Evolutionary conservation across 2,329 filamentous ascomycete genomes (phyloP), one percentile per base, ranked within the genome.

Genomic region (Xylaria sp.): DNA sequence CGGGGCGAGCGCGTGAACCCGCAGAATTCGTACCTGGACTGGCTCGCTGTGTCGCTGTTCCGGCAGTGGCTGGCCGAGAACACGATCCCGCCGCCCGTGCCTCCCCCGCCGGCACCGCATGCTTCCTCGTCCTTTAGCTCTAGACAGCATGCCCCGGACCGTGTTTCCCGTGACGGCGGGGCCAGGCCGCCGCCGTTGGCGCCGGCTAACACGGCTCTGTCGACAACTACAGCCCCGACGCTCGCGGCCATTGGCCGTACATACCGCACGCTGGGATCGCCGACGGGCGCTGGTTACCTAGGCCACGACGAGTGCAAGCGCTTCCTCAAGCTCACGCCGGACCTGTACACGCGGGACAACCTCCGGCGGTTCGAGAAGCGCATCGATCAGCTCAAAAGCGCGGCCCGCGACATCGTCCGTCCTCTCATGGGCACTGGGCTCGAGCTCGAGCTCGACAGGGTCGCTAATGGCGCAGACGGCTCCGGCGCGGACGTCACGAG

Each of bases 21-120:
- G 0, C 81, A 82, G 19, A 95, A 89, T 51, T 88, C 87, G 55
- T 97, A 93, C 74, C 81, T 97, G 21, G 92, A 96, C 76, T 97
- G 93, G 93, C 85, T 97, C 6, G 92, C 88, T 17, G 87, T 97
- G 49, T 91, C 87, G 41, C 81, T 97, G 11, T 98, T 97, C 78
- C 86, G 94, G 3, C 92, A 97, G 76, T 97, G 93, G 93, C 82
- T 97, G 6, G 92, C 92, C 3, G 93, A 97, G 70, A 94, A 93
- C 75, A 96, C 91, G 4, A 90, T 91, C 1, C 90, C 92, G 0
- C 84, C 89, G 3, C 86, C 87, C 0, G 76, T 82, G 2, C 66
- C 78, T 11, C 66, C 78, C 10, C 57, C 68, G 13, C 58, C 66
- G 1, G 37, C 21, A 7, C 43, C 49, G 2, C 58, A 56, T 29